phyloP scores from a whole-genome alignment of 2,329 filamentous ascomycete genomes.

The Sporothrix protearum region DNA sequence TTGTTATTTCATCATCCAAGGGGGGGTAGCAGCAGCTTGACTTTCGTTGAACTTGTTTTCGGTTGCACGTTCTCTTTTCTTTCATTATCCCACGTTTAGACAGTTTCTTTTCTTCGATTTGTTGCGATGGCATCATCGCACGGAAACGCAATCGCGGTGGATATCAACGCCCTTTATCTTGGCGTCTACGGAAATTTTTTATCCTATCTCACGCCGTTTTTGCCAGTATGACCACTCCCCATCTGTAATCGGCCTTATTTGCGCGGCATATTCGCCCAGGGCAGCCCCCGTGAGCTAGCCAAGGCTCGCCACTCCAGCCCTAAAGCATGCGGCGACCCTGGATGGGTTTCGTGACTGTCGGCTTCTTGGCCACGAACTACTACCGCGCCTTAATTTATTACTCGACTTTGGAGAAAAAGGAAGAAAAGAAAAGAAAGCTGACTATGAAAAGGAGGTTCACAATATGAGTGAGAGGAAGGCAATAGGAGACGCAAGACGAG shows the following conservation, averaged over 20 bases:
- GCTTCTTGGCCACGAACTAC: neutral
- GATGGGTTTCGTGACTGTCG: neutral
- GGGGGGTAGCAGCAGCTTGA: neutral
- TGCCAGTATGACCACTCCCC: neutral
- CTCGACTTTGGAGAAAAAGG: neutral
- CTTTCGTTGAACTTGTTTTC: neutral
- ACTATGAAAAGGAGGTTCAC: too few relatives aligned
- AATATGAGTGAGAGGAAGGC: neutral
- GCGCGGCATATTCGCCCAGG: neutral
- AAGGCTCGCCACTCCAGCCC: neutral
- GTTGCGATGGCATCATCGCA: neutral
- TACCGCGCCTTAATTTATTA: neutral
- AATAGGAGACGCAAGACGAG: neutral
- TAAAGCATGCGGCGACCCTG: neutral
- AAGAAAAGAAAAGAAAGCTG: neutral
- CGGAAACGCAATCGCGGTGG: neutral
- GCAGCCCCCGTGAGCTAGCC: neutral
- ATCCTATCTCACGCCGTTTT: neutral
- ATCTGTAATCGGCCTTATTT: constrained; percentile 8
- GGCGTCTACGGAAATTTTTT: neutral
- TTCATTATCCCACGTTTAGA: neutral
- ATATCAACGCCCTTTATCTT: too few relatives aligned
- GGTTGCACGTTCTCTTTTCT: neutral
- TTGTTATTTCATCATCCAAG: too few relatives aligned
- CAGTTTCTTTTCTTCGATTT: neutral